Conservation (phyloP, 345 rosid genomes). For the Salix koriyanagi region DNA sequence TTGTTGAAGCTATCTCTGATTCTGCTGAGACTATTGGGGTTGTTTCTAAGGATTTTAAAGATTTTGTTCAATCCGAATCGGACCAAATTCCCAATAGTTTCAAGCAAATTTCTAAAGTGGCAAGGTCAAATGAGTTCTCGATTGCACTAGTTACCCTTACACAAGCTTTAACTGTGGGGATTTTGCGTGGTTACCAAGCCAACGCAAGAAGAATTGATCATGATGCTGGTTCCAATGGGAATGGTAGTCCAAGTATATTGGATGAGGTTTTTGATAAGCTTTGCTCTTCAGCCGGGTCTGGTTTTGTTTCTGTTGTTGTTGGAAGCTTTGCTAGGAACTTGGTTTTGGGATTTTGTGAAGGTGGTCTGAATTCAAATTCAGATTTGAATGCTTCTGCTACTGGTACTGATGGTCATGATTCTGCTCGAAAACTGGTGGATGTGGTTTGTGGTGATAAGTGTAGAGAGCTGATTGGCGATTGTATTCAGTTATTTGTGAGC, state of each 20-base stretch:
- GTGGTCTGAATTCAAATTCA: conserved; percentile 10
- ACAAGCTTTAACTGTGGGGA: conserved; percentile 53
- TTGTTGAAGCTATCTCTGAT: conserved; percentile 56
- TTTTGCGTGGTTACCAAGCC: conserved; percentile 37
- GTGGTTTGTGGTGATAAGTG: conserved; percentile 43
- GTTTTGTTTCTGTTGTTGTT: conserved; percentile 69
- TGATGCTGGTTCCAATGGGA: conserved; percentile 4
- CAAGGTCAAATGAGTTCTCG: conserved; percentile 52
- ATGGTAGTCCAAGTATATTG: conserved; percentile 28
- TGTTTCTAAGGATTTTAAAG: conserved; percentile 51
- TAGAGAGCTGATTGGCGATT: conserved; percentile 58
- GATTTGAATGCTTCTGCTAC: not conserved
- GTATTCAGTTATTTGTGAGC: conserved; percentile 67
- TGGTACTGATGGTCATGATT: not conserved
- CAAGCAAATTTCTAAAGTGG: conserved; percentile 64
- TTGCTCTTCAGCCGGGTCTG: conserved; percentile 56
- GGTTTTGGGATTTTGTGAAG: conserved; percentile 41
- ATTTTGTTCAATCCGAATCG: conserved; percentile 54
- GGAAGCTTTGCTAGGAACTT: conserved; percentile 82
- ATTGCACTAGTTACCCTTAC: conserved; percentile 39
- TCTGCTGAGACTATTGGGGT: conserved; percentile 48
- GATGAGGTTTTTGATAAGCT: conserved; percentile 62
- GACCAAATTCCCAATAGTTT: conserved; percentile 69
- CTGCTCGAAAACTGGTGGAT: conserved; percentile 34
- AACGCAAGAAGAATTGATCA: conserved; percentile 17